A percentile compares a stretch with the other conserved stretches of the same genome.
These are phyloP conservation scores for Colletotrichum salicis DNA, from an alignment of 2,329 filamentous ascomycete genomes.

Conservation along the genomic window DNA sequence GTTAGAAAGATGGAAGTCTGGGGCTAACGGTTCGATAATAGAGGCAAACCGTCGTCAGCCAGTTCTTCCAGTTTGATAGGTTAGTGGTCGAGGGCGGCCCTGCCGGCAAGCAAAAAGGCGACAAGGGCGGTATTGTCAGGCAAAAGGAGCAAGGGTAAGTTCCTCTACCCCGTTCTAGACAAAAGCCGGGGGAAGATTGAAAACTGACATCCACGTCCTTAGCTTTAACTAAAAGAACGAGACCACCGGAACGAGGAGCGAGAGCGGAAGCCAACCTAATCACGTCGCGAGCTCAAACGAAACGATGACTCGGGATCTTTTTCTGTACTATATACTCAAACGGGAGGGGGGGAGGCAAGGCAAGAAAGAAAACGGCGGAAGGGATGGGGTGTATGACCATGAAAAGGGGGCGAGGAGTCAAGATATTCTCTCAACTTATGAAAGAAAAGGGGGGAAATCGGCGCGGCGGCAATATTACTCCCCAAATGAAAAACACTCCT, in stretches of 20 bases:
- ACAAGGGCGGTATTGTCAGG: constrained; percentile 74
- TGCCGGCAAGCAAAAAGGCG: constrained; percentile 77
- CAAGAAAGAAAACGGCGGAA: neutral
- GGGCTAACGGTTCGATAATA: constrained; percentile 51
- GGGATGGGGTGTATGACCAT: neutral
- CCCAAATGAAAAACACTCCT: constrained; percentile 9
- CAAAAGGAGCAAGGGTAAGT: constrained; percentile 83
- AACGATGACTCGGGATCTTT: neutral
- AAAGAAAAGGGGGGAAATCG: neutral
- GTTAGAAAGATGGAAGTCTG: neutral
- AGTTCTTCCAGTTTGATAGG: constrained; percentile 92
- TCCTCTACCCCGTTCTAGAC: too few relatives aligned
- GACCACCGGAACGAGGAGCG: too few relatives aligned
- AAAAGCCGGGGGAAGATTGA: constrained; percentile 2
- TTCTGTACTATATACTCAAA: neutral
- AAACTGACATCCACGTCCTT: neutral
- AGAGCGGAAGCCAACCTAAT: neutral
- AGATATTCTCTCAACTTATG: neutral
- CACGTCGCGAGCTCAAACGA: neutral
- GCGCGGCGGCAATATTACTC: neutral
- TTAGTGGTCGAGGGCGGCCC: constrained; percentile 92
- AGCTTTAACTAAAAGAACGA: neutral
- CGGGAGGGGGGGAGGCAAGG: neutral
- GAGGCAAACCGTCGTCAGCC: constrained; percentile 94
- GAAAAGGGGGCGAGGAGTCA: neutral